These are phyloP conservation scores for Euphorbia pulcherrima DNA, from an alignment of 345 rosid genomes.

Conservation along the genomic window DNA sequence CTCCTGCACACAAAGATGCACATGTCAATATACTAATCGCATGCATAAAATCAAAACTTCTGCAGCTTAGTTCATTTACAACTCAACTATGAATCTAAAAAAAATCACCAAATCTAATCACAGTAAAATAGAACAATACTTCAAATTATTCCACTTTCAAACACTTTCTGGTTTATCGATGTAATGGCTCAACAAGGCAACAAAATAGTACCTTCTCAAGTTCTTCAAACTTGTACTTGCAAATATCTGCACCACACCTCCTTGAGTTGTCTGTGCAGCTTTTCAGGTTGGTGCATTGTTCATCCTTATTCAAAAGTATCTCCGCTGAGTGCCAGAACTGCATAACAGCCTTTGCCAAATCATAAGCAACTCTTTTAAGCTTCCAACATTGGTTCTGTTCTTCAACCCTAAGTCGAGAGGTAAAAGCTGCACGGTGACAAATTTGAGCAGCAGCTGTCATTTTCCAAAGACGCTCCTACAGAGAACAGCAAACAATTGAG, in stretches of 20 bases:
- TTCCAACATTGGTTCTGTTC: constrained; percentile 44
- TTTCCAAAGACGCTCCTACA: constrained; percentile 98
- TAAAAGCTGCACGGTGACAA: constrained; percentile 61
- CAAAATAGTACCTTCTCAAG: constrained; percentile 34
- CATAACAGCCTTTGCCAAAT: constrained; percentile 75
- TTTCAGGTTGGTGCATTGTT: constrained; percentile 28
- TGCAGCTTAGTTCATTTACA: not conserved
- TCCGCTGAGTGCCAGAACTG: constrained; percentile 81
- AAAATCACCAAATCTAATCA: not conserved
- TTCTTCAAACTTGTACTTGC: constrained; percentile 33
- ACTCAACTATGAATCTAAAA: constrained; percentile 2
- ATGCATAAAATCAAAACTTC: constrained; percentile 11
- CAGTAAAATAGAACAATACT: not conserved
- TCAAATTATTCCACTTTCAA: not conserved
- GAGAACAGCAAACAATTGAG: constrained; percentile 12
- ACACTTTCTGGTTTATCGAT: not conserved
- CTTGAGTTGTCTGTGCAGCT: constrained; percentile 29
- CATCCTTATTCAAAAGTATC: constrained; percentile 37
- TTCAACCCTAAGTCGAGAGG: constrained; percentile 56
- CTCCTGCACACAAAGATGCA: constrained; percentile 45
- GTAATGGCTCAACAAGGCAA: constrained; percentile 5
- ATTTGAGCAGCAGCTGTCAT: constrained; percentile 92
- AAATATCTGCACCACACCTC: constrained; percentile 22
- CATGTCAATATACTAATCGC: constrained; percentile 9
- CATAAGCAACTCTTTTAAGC: constrained; percentile 58